phyloP scores from a whole-genome alignment of 257 asterid species.

The Solanum gracilifrons region DNA sequence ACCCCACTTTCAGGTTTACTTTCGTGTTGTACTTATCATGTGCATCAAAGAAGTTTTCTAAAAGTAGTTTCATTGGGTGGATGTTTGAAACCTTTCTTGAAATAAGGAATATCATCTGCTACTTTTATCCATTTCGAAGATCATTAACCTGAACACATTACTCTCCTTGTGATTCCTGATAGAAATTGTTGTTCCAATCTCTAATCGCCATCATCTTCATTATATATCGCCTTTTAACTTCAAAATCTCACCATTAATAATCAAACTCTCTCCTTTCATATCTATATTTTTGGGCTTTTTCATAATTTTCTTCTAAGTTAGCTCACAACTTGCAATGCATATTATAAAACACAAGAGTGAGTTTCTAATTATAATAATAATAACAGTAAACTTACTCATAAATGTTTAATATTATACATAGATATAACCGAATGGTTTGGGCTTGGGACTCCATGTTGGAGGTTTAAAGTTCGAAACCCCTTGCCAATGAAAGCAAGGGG shows the following conservation, averaged over 20 bases:
- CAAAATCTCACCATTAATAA: neutral
- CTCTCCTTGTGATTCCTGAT: neutral
- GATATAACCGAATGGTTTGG: neutral
- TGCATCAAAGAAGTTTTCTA: neutral
- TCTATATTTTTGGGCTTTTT: neutral
- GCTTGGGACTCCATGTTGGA: neutral
- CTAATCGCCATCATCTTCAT: neutral
- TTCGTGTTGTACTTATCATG: neutral
- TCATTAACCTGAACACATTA: neutral
- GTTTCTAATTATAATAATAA: neutral
- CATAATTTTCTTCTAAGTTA: neutral
- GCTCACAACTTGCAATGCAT: neutral
- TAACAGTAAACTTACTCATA: neutral
- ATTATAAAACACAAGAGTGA: neutral
- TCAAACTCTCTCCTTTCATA: neutral
- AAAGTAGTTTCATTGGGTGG: neutral
- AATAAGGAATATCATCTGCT: neutral
- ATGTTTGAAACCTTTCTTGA: neutral
- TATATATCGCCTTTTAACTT: neutral
- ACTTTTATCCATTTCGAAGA: neutral
- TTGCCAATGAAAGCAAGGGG: neutral
- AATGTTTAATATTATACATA: neutral
- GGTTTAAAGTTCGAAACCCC: neutral
- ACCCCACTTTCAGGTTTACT: neutral
- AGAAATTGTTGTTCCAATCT: neutral